Base-by-base conservation (phyloP, 768 basidiomycete species). In the Postia placenta region DNA sequence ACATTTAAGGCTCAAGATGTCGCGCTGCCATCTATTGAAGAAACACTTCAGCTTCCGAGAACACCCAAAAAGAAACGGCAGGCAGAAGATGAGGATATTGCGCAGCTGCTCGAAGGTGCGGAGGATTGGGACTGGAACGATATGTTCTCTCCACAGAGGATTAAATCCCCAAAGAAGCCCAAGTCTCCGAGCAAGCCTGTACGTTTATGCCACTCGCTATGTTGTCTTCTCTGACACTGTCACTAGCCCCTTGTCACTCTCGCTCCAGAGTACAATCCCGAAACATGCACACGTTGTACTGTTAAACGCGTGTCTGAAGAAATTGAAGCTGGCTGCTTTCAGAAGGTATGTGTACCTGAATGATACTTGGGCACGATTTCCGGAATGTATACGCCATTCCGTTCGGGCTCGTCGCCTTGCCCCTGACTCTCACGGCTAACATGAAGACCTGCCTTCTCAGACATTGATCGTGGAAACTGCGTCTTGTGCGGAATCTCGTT, bases 51-150 rank as follows among this genome's bases (percentile, higher is more conserved):
- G 2, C 17, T 19, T 12, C 11, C 47, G 23, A 35, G 24, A 35
- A 49, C 43, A 47, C 38, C 9, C 51, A 4, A 33, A 5, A 47
- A 22, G 38, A 27, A 37, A 5, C 30, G 39, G 14, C 19, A 15
- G 1, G 45, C 26, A 1, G 19, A 48, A 19, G 67, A 74, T 50
- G 54, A 75, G 20, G 78, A 83, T 51, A 56, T 83, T 25, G 60
- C 66, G 2, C 59, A 65, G 3, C 69, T 87, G 12, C 58, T 84
- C n/a, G 76, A 82, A 24, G 86, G 83, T 0, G 80, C 79, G 1
- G 85, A 84, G 57, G 69, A 74, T 30, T 85, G 85, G 81, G 82
- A 88, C 54, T 80, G 83, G 77, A 70, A 76, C 26, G 78, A 80
- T 51, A 75, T 76, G 70, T 51, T 76, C 37, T 75, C 74, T 2